Evolutionary conservation across 1,284 basidiomycete genomes (phyloP).

Genomic region (Ustilago tritici): DNA sequence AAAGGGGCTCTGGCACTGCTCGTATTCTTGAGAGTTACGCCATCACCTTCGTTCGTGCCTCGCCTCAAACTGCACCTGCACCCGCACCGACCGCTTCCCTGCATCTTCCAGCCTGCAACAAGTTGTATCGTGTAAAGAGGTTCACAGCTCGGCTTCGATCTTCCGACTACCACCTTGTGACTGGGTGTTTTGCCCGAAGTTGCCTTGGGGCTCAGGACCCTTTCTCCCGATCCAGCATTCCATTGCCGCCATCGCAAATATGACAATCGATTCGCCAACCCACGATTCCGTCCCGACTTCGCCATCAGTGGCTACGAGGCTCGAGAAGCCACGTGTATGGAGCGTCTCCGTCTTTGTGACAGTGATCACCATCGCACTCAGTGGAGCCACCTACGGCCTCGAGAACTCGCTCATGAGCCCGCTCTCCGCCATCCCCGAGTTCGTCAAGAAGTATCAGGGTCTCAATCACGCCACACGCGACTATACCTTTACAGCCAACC

Average conservation of each 20-base stretch:
- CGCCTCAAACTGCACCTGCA: background rate
- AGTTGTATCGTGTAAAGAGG: background rate
- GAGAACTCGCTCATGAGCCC: slow-evolving; percentile 61
- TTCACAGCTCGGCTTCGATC: background rate
- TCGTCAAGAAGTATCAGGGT: slow-evolving; percentile 56
- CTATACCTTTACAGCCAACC: slow-evolving; percentile 54
- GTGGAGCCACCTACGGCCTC: slow-evolving; percentile 51
- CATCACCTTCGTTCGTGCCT: background rate
- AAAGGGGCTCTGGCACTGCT: background rate
- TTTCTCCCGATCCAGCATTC: background rate
- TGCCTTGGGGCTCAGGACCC: background rate
- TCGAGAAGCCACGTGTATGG: slow-evolving; percentile 24
- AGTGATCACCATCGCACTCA: slow-evolving; percentile 48
- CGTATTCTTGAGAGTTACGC: background rate
- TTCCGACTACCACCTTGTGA: background rate
- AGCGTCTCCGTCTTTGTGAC: slow-evolving; percentile 44
- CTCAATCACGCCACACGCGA: slow-evolving; percentile 45
- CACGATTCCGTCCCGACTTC: slow-evolving; percentile 7
- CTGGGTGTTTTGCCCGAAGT: background rate
- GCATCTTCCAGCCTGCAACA: background rate
- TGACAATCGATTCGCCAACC: slow-evolving; percentile 12
- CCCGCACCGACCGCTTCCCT: background rate
- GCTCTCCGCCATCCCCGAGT: slow-evolving; percentile 54
- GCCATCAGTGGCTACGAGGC: slow-evolving; percentile 11
- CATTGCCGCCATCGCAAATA: slow-evolving; percentile 1